phyloP scores from a whole-genome alignment of 257 asterid genomes.

The Solanum sitiens region DNA sequence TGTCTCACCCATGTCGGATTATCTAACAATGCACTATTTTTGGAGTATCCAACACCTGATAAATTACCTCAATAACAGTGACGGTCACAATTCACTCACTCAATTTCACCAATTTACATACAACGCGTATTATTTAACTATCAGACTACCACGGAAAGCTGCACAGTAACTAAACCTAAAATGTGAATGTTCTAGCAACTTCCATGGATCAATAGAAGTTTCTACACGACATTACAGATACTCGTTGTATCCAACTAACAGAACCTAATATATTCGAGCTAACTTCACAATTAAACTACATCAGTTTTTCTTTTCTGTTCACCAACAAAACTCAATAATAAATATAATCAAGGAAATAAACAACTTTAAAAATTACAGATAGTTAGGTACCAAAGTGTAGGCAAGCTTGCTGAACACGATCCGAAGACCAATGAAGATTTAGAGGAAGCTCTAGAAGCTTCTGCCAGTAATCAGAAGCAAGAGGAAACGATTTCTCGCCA shows the following conservation, averaged over 20 bases:
- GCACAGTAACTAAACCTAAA: neutral
- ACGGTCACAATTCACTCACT: neutral
- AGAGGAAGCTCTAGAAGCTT: constrained; percentile 86
- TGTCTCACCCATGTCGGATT: neutral
- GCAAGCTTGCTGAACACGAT: constrained; percentile 76
- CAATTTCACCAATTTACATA: neutral
- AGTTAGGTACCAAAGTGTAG: constrained; percentile 55
- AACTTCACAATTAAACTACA: neutral
- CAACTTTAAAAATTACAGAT: neutral
- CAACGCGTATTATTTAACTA: neutral
- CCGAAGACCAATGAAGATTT: constrained; percentile 69
- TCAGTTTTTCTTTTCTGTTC: neutral
- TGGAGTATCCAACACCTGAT: neutral
- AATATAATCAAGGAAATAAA: neutral
- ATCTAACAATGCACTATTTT: neutral
- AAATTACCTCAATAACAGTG: neutral
- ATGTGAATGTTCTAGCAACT: neutral
- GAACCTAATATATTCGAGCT: neutral
- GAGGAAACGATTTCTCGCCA: constrained; percentile 74
- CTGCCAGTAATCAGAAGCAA: constrained; percentile 91
- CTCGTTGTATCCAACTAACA: neutral
- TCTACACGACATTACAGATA: neutral
- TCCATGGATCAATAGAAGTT: neutral
- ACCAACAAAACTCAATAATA: neutral
- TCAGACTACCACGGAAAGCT: neutral